These are phyloP conservation scores for Phaseolus coccineus DNA, from an alignment of 331 rosid genomes.

Conservation along the genomic window DNA sequence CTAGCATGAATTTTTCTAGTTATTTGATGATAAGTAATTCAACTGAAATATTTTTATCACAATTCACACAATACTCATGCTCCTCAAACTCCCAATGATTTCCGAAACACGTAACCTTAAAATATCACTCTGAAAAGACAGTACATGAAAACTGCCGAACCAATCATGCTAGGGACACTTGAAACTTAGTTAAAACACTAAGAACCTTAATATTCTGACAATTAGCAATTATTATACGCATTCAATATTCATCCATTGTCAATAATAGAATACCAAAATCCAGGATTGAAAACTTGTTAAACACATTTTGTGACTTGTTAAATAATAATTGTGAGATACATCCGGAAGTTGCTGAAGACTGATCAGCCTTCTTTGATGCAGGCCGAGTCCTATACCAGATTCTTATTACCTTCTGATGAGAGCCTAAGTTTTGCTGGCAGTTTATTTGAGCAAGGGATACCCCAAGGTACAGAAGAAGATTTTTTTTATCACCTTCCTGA, in stretches of 20 bases:
- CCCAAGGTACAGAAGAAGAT: slow-evolving; percentile 3
- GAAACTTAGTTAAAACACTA: not conserved
- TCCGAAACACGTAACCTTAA: not conserved
- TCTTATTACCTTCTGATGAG: slow-evolving; percentile 9
- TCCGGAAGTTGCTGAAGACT: slow-evolving; percentile 7
- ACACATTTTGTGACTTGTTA: slow-evolving; percentile 1
- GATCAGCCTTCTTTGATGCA: not conserved
- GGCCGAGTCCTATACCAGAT: not conserved
- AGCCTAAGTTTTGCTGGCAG: not conserved
- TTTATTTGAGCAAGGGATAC: slow-evolving; percentile 3
- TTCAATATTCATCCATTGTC: slow-evolving; percentile 5
- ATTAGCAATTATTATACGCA: not conserved
- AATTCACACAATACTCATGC: too few relatives aligned
- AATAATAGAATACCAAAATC: slow-evolving; percentile 23
- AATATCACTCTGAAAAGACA: not conserved
- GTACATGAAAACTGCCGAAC: not conserved
- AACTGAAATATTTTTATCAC: too few relatives aligned
- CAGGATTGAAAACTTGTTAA: slow-evolving; percentile 17
- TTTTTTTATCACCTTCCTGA: not conserved
- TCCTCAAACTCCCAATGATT: not conserved
- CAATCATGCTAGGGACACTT: not conserved
- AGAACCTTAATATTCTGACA: slow-evolving; percentile 9
- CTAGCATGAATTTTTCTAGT: too few relatives aligned
- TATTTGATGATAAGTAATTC: too few relatives aligned
- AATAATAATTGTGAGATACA: not conserved